Evolutionary conservation across 164 flowering plant species (phyloP).

Genomic region (Cinnamomum micranthum): DNA sequence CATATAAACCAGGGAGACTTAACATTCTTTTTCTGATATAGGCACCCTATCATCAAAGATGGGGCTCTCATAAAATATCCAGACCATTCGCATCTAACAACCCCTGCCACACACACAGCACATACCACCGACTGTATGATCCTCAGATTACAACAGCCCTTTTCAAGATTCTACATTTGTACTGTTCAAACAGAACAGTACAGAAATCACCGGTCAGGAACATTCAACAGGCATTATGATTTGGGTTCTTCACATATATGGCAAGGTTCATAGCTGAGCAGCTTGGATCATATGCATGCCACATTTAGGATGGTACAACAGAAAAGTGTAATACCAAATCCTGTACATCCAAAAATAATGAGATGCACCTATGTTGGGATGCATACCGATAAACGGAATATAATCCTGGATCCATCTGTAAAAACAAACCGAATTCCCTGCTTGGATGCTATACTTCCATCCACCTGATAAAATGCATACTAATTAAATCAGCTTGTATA

Average conservation of each 20-base stretch:
- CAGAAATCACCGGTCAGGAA: not conserved
- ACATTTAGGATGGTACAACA: too few species aligned
- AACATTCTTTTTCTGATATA: too few species aligned
- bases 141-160: too few species aligned
- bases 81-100: not conserved
- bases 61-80: not conserved
- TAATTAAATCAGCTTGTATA: conserved; percentile 3
- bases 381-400: conserved; percentile 88
- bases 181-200: too few species aligned
- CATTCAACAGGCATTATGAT: not conserved
- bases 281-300: not conserved
- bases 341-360: not conserved
- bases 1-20: conserved; percentile 3
- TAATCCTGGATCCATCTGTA: conserved; percentile 92
- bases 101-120: not conserved
- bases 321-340: not conserved
- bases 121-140: not conserved
- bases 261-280: not conserved
- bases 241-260: not conserved
- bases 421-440: conserved; percentile 96
- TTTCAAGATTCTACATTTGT: too few species aligned
- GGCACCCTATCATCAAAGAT: not conserved
- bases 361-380: not conserved
- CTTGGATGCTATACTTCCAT: conserved; percentile 86
- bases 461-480: conserved; percentile 46